Evolutionary conservation across 768 basidiomycete species (phyloP).

Genomic region (Amanita jacksonii): DNA sequence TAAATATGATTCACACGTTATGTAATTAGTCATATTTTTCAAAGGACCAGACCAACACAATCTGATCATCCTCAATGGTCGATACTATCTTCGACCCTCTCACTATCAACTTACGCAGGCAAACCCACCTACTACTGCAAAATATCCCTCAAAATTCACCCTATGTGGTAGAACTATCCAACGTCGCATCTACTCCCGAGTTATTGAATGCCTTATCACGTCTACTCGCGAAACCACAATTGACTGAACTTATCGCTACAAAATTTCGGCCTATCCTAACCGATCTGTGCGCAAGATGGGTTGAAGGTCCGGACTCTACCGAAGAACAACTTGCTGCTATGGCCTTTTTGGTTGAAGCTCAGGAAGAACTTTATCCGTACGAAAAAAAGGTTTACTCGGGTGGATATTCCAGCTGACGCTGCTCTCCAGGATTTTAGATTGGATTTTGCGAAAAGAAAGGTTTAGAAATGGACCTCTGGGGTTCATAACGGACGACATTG

Average conservation of each 20-base stretch:
- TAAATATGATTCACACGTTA: no score
- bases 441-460: conserved; percentile 33
- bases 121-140: conserved; percentile 38
- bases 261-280: conserved; percentile 69
- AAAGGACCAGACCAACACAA: no score
- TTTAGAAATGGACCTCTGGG: conserved; percentile 47
- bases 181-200: conserved; percentile 27
- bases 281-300: conserved; percentile 78
- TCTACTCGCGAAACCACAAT: conserved; percentile 41
- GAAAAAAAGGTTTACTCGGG: conserved; percentile 18
- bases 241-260: conserved; percentile 53
- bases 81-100: conserved; percentile 39
- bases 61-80: conserved; percentile 2
- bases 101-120: conserved; percentile 44
- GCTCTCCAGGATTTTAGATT: conserved; percentile 42
- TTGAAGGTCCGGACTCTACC: conserved; percentile 41
- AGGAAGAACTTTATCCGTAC: conserved; percentile 66
- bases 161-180: conserved; percentile 28
- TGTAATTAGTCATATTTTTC: no score
- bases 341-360: conserved; percentile 54
- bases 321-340: conserved; percentile 46
- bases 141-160: conserved; percentile 33
- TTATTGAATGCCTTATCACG: conserved; percentile 16
- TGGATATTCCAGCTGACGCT: conserved; percentile 10
- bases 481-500: conserved; percentile 25